Conservation (phyloP, 345 rosid genomes). For the Rhodomyrtus tomentosa region DNA sequence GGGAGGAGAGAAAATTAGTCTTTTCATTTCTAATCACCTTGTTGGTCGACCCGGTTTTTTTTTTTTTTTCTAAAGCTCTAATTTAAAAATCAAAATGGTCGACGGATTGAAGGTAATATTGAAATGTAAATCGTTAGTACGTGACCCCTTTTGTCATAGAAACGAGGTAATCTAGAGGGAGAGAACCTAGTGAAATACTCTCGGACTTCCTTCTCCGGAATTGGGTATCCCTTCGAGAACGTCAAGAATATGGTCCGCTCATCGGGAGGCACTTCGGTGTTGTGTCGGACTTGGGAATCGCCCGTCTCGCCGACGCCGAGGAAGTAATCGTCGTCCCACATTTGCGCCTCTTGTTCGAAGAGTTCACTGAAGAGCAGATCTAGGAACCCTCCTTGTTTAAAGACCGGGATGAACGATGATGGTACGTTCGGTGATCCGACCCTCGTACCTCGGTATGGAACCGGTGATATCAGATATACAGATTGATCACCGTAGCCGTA, state of each 20-base stretch:
- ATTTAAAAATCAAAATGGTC: not conserved
- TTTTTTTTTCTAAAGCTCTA: not conserved
- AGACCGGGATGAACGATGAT: not conserved
- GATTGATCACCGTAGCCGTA: not conserved
- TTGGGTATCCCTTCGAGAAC: constrained; percentile 65
- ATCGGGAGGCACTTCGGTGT: constrained; percentile 4
- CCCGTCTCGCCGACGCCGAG: not conserved
- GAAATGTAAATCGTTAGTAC: not conserved
- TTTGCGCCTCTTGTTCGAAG: not conserved
- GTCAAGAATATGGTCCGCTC: constrained; percentile 63
- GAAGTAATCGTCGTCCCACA: constrained; percentile 1
- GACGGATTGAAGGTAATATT: not conserved
- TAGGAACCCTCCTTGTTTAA: not conserved
- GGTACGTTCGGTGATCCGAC: not conserved
- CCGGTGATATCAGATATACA: not conserved
- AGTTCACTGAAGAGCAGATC: not conserved
- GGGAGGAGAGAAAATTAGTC: not conserved
- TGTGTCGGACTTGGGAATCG: not conserved
- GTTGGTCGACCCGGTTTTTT: not conserved
- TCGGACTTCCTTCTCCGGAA: constrained; percentile 39
- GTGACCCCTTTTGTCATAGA: not conserved
- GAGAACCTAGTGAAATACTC: constrained; percentile 39
- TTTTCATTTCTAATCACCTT: not conserved
- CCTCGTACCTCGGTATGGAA: not conserved
- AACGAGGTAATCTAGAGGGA: not conserved